These are phyloP conservation scores for Trypanosoma scelopori DNA, from an alignment of 208 protist species.

Conservation along the genomic window DNA sequence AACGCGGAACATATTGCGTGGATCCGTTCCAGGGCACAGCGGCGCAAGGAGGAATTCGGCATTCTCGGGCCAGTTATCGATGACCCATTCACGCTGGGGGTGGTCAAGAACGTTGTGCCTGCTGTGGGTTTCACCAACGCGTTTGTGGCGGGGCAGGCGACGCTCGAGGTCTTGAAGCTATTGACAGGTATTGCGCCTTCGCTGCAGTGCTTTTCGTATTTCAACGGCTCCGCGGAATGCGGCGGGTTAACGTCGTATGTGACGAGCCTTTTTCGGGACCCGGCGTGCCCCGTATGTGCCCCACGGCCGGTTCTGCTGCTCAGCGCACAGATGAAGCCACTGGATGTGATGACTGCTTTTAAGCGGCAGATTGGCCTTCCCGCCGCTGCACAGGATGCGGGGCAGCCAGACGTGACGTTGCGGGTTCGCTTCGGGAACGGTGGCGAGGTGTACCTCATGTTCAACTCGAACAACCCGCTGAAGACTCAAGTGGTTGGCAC, in stretches of 20 bases:
- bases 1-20: conserved; percentile 91
- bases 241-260: conserved; percentile 35
- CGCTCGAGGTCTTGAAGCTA: conserved; percentile 94
- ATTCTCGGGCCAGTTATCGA: conserved; percentile 92
- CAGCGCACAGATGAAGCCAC: conserved; percentile 19
- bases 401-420: conserved; percentile 18
- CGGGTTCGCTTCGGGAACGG: conserved; percentile 11
- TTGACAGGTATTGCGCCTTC: conserved; percentile 63
- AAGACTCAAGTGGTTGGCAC: conserved; percentile 15
- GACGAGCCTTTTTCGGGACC: conserved; percentile 29
- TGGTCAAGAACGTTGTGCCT: conserved; percentile 99
- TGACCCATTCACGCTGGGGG: conserved; percentile 89
- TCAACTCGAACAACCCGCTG: conserved; percentile 28
- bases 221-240: conserved; percentile 72
- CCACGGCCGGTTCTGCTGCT: conserved; percentile 46
- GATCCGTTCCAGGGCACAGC: conserved; percentile 71
- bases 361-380: conserved; percentile 24
- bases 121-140: conserved; percentile 98
- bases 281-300: conserved; percentile 60
- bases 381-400: neutral
- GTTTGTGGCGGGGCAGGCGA: conserved; percentile 92
- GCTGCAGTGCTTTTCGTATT: conserved; percentile 94
- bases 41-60: conserved; percentile 86
- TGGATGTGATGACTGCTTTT: conserved; percentile 23
- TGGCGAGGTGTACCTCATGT: conserved; percentile 34